These are phyloP conservation scores for Paramyrothecium roridum DNA, from an alignment of 2,329 filamentous ascomycete species.

Conservation along the genomic window DNA sequence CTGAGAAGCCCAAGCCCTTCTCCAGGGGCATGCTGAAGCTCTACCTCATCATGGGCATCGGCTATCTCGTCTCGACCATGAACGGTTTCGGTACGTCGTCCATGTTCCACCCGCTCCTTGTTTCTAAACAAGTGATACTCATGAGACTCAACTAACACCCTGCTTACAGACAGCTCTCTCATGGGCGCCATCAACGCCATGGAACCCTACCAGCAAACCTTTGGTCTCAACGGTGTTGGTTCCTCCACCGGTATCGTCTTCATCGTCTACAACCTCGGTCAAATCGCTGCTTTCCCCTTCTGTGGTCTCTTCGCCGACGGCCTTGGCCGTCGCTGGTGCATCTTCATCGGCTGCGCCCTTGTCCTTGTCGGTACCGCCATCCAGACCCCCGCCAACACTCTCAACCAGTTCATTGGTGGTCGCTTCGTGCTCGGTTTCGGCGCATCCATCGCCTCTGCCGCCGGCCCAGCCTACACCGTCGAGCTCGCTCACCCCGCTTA, in stretches of 20 bases:
- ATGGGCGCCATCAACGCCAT: conserved; percentile 51
- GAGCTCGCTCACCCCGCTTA: conserved; percentile 62
- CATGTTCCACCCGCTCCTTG: background rate
- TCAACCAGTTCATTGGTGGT: conserved; percentile 52
- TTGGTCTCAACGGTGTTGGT: conserved; percentile 41
- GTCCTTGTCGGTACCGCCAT: conserved; percentile 34
- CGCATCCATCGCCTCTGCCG: conserved; percentile 56
- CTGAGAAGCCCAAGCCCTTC: conserved; percentile 10
- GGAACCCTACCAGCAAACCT: conserved; percentile 45
- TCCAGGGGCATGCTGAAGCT: conserved; percentile 26
- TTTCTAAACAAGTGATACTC: background rate
- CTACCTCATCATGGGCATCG: conserved; percentile 20
- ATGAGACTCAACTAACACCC: background rate
- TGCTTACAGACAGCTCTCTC: conserved; percentile 45
- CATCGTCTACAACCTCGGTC: conserved; percentile 12
- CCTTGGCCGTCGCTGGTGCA: conserved; percentile 25
- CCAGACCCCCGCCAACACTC: conserved; percentile 28
- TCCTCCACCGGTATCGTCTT: conserved; percentile 25
- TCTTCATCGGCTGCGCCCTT: conserved; percentile 51
- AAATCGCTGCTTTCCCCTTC: conserved; percentile 10
- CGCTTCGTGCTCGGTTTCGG: conserved; percentile 54
- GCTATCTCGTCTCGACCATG: conserved; percentile 24
- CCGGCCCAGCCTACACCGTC: conserved; percentile 59
- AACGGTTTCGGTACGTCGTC: conserved; percentile 21
- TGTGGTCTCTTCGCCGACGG: conserved; percentile 4